phyloP scores from a whole-genome alignment of 2,329 filamentous ascomycete genomes.

The Trichoderma aggressivum region DNA sequence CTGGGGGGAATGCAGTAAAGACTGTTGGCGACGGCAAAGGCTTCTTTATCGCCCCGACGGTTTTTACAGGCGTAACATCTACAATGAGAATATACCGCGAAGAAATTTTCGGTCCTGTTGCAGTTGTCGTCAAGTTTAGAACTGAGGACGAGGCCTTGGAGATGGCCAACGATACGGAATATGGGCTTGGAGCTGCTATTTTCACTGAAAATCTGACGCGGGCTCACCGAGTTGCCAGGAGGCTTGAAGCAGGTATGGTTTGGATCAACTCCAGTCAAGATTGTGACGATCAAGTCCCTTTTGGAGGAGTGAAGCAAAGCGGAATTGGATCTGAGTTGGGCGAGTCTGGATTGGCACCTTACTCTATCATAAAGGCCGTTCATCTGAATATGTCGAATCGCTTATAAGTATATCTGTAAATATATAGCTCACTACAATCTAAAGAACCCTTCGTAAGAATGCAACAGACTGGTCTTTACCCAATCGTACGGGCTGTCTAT shows the following conservation, averaged over 20 bases:
- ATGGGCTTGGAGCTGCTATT: not conserved
- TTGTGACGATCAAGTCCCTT: constrained; percentile 27
- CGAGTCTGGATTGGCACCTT: not conserved
- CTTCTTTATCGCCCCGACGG: not conserved
- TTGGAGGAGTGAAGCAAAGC: constrained; percentile 26
- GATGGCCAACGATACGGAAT: not conserved
- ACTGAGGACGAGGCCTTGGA: not conserved
- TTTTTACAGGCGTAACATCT: not conserved
- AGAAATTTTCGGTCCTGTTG: not conserved
- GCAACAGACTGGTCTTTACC: too few species aligned
- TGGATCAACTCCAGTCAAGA: constrained; percentile 41
- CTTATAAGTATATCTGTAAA: not conserved
- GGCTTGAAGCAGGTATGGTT: constrained; percentile 63
- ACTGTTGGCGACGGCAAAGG: not conserved
- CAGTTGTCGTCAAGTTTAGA: not conserved
- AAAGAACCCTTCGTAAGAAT: too few species aligned
- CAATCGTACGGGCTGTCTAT: too few species aligned
- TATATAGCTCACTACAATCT: not conserved
- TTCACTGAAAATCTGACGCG: not conserved
- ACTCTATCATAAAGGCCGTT: not conserved
- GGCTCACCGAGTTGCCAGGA: constrained; percentile 39
- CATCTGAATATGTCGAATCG: not conserved
- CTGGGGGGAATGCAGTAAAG: not conserved
- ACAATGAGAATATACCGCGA: not conserved
- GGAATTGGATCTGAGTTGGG: not conserved